Evolutionary conservation across 208 protist species (phyloP).

Genomic region (Trypanosoma conorhini): DNA sequence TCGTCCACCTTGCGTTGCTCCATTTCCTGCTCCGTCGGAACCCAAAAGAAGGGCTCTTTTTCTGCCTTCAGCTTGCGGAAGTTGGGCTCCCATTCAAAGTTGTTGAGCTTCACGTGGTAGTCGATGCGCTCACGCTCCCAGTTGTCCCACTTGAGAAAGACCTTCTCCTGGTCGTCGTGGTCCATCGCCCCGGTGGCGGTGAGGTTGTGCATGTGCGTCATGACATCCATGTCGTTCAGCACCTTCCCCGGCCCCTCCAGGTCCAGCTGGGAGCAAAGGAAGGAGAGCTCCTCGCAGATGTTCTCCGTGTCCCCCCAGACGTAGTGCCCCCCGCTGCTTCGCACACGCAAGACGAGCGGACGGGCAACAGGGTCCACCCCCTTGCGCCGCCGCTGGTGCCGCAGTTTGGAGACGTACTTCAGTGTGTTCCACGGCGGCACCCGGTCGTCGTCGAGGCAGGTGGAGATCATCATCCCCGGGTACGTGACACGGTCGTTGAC

Average conservation of each 20-base stretch:
- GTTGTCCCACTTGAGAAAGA: slow-evolving; percentile 92
- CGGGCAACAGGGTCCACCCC: slow-evolving; percentile 71
- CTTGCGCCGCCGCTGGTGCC: slow-evolving; percentile 73
- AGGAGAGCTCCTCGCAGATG: slow-evolving; percentile 88
- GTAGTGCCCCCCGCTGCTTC: slow-evolving; percentile 77
- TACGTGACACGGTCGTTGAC: slow-evolving; percentile 91
- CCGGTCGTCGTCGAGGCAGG: slow-evolving; percentile 88
- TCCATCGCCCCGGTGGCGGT: slow-evolving; percentile 85
- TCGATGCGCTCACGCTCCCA: slow-evolving; percentile 91
- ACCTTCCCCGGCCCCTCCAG: slow-evolving; percentile 81
- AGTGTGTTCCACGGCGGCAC: slow-evolving; percentile 89
- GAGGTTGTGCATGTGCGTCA: slow-evolving; percentile 93
- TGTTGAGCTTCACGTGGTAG: slow-evolving; percentile 90
- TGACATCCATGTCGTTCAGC: slow-evolving; percentile 92
- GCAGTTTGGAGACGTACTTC: slow-evolving; percentile 89
- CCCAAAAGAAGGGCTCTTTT: slow-evolving; percentile 92
- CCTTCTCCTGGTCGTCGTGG: slow-evolving; percentile 89
- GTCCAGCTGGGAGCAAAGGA: slow-evolving; percentile 84
- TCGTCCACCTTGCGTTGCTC: slow-evolving; percentile 88
- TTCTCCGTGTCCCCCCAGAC: slow-evolving; percentile 80
- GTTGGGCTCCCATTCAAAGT: slow-evolving; percentile 87
- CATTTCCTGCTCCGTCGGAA: slow-evolving; percentile 82
- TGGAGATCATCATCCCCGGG: slow-evolving; percentile 91
- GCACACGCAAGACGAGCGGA: slow-evolving; percentile 75
- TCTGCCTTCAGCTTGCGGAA: slow-evolving; percentile 88